A percentile compares a stretch with the other conserved stretches of the same genome.
Conservation (phyloP, 192 early-diverging fungal species). For the Linnemannia schmuckeri region DNA sequence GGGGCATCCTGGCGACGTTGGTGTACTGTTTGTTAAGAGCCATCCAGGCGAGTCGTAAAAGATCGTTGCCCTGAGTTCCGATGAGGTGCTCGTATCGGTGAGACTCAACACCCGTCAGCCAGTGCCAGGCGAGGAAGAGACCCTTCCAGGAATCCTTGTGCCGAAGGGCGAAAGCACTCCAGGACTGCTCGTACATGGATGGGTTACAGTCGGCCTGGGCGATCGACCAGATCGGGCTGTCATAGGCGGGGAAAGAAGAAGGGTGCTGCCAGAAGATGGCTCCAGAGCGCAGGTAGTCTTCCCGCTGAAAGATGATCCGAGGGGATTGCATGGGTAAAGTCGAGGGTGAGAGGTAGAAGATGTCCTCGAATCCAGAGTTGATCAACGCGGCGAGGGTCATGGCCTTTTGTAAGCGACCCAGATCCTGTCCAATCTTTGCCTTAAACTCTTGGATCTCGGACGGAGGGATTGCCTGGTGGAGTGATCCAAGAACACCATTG, state of each 20-base stretch:
- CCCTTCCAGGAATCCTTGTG: conserved; percentile 55
- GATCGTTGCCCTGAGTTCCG: conserved; percentile 31
- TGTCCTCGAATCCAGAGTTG: conserved; percentile 57
- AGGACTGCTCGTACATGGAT: conserved; percentile 29
- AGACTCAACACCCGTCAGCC: conserved; percentile 25
- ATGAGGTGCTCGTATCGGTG: conserved; percentile 25
- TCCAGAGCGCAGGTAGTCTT: conserved; percentile 25
- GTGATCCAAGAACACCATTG: not conserved
- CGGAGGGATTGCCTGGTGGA: conserved; percentile 12
- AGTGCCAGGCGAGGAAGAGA: conserved; percentile 50
- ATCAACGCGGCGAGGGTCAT: conserved; percentile 45
- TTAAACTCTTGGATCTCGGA: conserved; percentile 33
- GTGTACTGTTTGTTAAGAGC: conserved; percentile 25
- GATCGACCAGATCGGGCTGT: conserved; percentile 47
- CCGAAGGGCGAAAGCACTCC: conserved; percentile 33
- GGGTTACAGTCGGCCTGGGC: conserved; percentile 36
- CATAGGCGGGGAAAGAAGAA: conserved; percentile 31
- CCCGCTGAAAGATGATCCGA: conserved; percentile 24
- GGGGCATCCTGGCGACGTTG: conserved; percentile 39
- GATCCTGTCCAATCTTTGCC: not conserved
- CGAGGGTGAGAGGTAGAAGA: conserved; percentile 41
- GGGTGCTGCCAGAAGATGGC: conserved; percentile 56
- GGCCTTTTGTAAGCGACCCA: conserved; percentile 29
- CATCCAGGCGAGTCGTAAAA: conserved; percentile 42
- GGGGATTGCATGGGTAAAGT: conserved; percentile 50